Evolutionary conservation across 768 basidiomycete genomes (phyloP), one percentile per base, ranked within the genome.

Genomic region (Leccinum disarticulatum): DNA sequence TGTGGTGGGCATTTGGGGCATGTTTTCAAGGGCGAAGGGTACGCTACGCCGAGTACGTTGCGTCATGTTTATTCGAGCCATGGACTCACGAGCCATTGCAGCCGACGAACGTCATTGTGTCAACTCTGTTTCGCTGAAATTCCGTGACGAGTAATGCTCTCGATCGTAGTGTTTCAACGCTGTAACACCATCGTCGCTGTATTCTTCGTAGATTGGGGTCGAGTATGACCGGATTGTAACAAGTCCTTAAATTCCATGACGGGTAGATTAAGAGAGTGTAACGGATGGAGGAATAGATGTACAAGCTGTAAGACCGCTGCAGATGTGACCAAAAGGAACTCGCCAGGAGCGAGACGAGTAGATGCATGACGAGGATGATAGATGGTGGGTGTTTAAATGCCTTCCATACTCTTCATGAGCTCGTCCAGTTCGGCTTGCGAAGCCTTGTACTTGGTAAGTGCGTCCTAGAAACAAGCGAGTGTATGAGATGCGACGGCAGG

Each of bases 1-100:
- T 96, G 95, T 68, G 93, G 92, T 9, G 93, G 95, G 1, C 95
- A 98, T 72, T 81, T 98, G 6, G 95, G 95, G 4, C 95, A 98
- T 70, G 91, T 98, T 43, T 98, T 98, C 83, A 91, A 91, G 69
- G 94, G 94, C 38, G 95, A 96, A 74, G 88, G 89, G 2, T 94
- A 83, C 74, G 58, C 75, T 6, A 93, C 86, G 0, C 93, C 93
- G 4, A 93, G 91, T 88, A 70, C 38, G 87, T 76, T 33, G 13
- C 6, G 19, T 49, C 25, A 1, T 19, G 15, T 14, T 47, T 8
- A 22, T n/a, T n/a, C 22, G 30, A 35, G 35, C 4, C 30, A 5
- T 35, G 1, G 28, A 48, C 59, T 51, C 14, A 73, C 8, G 35
- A 7, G 10, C 36, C 17, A 57, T 55, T 46, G 25, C 66, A 90